Base-by-base conservation (phyloP, 1,284 basidiomycete species). In the Pyrrhoderma noxium region DNA sequence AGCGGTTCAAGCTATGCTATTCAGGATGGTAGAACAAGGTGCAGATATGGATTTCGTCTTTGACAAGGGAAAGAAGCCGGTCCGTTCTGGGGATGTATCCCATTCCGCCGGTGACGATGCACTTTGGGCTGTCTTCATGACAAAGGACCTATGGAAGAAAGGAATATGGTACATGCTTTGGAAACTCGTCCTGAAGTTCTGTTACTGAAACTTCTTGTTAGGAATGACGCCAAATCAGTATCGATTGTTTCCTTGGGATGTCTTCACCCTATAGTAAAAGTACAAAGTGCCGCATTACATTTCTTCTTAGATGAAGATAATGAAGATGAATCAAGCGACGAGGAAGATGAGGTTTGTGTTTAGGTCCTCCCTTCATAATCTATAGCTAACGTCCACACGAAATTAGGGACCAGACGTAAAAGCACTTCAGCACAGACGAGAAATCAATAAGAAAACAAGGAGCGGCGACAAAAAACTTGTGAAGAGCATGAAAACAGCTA, bases 121-220 rank as follows among this genome's bases (percentile, higher is more conserved):
- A 1, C 89, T 98, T 79, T 99, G 96, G 95, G 95, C 96, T 1
- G 86, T 99, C 41, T 87, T 95, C 45, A 70, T 99, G 49, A 91
- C 94, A 13, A 89, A 91, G 62, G 94, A 99, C 61, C 73, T 99
- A 22, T 99, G 95, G 96, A 80, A 80, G 60, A 98, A 95, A 69
- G 82, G 85, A 34, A 82, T 96, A 37, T 99, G 95, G 93, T 87
- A 57, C 54, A 78, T 70, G 7, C 2, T 44, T 34, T 40, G 50
- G 11, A 13, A 23, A 5, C 16, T 22, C n/a, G 22, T 13, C 18
- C 37, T 36, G 48, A 41, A 41, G 25, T 13, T 19, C 18, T 13
- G 5, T 18, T 8, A n/a, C 18, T 40, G 8, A 21, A 16, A 16
- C 21, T 13, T 3, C 7, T 39, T 9, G 19, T 11, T 59, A 90